Evolutionary conservation across 257 asterid genomes (phyloP).

Genomic region (Nicotiana tomentosiformis): DNA sequence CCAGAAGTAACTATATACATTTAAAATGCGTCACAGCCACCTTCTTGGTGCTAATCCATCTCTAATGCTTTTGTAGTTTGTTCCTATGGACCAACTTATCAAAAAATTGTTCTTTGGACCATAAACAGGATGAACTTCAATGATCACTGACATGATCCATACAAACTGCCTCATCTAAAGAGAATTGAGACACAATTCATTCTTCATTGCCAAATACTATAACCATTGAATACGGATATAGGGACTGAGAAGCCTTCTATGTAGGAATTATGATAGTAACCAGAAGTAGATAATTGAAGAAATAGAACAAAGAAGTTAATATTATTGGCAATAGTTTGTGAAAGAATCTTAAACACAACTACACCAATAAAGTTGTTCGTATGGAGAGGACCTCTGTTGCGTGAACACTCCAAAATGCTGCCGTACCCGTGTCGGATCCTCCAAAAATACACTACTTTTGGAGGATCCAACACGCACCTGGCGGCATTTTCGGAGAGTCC

Average conservation of each 20-base stretch:
- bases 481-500: too few species aligned
- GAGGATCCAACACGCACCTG: too few species aligned
- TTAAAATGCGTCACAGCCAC: too few species aligned
- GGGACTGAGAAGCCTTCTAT: background rate
- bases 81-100: background rate
- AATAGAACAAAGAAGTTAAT: too few species aligned
- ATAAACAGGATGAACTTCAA: background rate
- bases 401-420: too few species aligned
- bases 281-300: too few species aligned
- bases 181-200: background rate
- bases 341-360: too few species aligned
- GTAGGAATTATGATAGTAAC: background rate
- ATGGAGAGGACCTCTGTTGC: too few species aligned
- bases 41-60: background rate
- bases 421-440: too few species aligned
- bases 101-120: background rate
- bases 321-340: too few species aligned
- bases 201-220: background rate
- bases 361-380: too few species aligned
- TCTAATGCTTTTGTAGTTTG: background rate
- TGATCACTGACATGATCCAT: background rate
- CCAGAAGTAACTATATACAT: background rate
- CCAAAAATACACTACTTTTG: too few species aligned
- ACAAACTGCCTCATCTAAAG: background rate
- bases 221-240: background rate